phyloP scores from a whole-genome alignment of 2,329 filamentous ascomycete species.

The Fusarium equiseti region DNA sequence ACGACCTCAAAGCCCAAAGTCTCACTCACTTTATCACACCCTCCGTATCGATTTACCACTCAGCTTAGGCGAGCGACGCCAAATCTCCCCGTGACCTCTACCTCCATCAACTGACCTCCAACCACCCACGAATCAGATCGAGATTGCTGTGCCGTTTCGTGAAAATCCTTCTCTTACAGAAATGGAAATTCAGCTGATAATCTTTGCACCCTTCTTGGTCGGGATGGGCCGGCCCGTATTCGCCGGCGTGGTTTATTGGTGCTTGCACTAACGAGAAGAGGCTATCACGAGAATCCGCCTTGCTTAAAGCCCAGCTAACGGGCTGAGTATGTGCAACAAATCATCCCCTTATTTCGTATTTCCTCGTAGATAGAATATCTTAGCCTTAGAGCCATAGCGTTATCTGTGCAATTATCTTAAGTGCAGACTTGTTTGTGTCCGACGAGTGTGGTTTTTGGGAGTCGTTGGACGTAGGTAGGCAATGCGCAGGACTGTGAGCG shows the following conservation, averaged over 20 bases:
- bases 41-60: constrained; percentile 1
- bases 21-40: constrained; percentile 15
- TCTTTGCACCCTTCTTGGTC: constrained; percentile 15
- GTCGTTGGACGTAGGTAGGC: not conserved
- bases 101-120: constrained; percentile 36
- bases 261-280: not conserved
- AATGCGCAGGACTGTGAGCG: not conserved
- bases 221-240: constrained; percentile 41
- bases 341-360: not conserved
- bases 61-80: constrained; percentile 24
- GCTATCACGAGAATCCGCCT: constrained; percentile 32
- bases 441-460: not conserved
- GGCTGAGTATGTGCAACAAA: not conserved
- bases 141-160: constrained; percentile 9
- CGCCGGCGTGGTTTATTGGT: constrained; percentile 13
- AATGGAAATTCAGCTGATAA: not conserved
- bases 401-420: not conserved
- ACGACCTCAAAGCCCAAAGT: constrained; percentile 19
- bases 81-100: constrained; percentile 30
- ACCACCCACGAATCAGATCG: constrained; percentile 31
- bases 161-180: constrained; percentile 12
- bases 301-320: constrained; percentile 18
- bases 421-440: not conserved
- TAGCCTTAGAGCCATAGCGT: not conserved
- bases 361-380: not conserved